A percentile compares a stretch with the other conserved stretches of the same genome.
phyloP scores from a whole-genome alignment of 2,329 filamentous ascomycete species.

The Raffaelea albimanens region DNA sequence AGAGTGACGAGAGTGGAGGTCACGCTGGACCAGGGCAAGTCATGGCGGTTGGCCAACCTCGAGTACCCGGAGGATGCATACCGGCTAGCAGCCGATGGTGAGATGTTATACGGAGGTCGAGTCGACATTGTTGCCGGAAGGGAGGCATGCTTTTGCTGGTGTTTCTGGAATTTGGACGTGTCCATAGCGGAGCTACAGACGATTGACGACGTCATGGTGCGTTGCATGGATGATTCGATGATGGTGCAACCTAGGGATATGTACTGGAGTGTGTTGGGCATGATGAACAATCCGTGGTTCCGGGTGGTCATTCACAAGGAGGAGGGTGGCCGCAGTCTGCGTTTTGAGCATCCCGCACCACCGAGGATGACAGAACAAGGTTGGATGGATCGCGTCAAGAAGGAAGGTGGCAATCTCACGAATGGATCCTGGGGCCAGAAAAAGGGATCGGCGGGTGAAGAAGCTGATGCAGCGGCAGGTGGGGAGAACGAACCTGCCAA shows the following conservation, averaged over 20 bases:
- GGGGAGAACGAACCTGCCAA: slow-evolving; percentile 35
- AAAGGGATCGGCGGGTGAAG: slow-evolving; percentile 36
- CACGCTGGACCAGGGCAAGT: slow-evolving; percentile 69
- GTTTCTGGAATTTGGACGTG: slow-evolving; percentile 60
- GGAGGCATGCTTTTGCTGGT: slow-evolving; percentile 11
- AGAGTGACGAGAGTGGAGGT: slow-evolving; percentile 75
- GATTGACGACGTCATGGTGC: slow-evolving; percentile 66
- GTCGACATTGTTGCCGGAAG: slow-evolving; percentile 74
- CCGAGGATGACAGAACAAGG: slow-evolving; percentile 68
- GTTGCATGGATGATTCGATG: slow-evolving; percentile 86
- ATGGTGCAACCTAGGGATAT: slow-evolving; percentile 82
- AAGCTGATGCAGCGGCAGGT: slow-evolving; percentile 18
- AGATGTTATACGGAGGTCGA: slow-evolving; percentile 57
- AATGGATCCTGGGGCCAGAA: slow-evolving; percentile 83
- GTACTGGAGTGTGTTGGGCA: slow-evolving; percentile 91
- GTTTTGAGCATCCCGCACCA: slow-evolving; percentile 84
- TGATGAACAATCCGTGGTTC: slow-evolving; percentile 99
- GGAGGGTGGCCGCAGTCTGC: slow-evolving; percentile 45
- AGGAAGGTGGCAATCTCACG: slow-evolving; percentile 64
- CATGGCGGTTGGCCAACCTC: slow-evolving; percentile 69
- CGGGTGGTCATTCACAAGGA: slow-evolving; percentile 68
- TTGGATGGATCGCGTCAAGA: slow-evolving; percentile 92
- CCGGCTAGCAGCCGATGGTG: slow-evolving; percentile 47
- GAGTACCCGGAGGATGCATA: slow-evolving; percentile 82
- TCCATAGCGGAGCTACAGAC: slow-evolving; percentile 48